phyloP scores from a whole-genome alignment of 129 eudicot genomes.

The Arctium lappa region DNA sequence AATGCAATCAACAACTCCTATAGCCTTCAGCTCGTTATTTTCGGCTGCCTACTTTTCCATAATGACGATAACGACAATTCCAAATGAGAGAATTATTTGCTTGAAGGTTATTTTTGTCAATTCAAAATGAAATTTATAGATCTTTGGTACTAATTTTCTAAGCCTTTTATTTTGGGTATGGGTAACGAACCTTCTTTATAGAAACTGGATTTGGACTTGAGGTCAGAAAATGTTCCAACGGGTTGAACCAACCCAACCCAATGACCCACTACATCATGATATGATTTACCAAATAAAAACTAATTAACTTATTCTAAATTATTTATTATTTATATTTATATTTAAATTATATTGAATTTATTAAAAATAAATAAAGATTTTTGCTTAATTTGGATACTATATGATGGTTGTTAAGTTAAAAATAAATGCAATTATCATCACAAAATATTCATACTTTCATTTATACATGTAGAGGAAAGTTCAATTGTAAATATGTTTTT shows the following conservation, averaged over 20 bases:
- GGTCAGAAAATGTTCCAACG: neutral
- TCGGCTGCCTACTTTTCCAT: neutral
- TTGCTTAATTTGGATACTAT: no score
- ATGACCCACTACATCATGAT: neutral
- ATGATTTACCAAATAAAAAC: neutral
- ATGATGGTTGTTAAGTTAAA: neutral
- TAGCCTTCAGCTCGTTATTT: no score
- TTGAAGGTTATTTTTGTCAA: neutral
- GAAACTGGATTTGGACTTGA: neutral
- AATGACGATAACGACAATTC: neutral
- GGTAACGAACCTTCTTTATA: neutral
- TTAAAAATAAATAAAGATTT: neutral
- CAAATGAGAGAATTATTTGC: neutral
- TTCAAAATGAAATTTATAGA: neutral
- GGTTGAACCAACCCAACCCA: neutral
- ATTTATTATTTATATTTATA: no score
- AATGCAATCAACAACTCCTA: no score
- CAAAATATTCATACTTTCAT: neutral
- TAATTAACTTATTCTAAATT: no score
- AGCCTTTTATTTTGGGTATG: neutral
- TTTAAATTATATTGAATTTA: no score
- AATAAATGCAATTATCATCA: neutral
- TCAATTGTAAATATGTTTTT: no score
- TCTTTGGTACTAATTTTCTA: no score
- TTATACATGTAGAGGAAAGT: no score